Percentiles rank a stretch among this genome's conserved stretches.
Conservation (phyloP, 768 basidiomycete genomes). For the Trametes sanguinea region DNA sequence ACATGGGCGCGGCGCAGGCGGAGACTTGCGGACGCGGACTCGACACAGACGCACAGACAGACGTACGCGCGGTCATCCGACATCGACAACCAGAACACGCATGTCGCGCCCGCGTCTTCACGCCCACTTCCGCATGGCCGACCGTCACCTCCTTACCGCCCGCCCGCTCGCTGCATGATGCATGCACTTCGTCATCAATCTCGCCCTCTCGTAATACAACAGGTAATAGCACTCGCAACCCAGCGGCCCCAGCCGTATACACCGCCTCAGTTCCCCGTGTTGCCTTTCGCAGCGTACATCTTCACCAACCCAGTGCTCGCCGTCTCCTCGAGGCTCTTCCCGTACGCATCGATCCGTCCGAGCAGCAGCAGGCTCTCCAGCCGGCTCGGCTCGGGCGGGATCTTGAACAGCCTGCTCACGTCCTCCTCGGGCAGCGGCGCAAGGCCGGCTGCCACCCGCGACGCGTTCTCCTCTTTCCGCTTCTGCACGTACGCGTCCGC, state of each 20-base stretch:
- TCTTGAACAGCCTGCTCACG: slow-evolving; percentile 80
- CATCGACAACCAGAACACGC: background rate
- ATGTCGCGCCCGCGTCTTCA: slow-evolving; percentile 5
- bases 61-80: background rate
- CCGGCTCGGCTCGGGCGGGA: slow-evolving; percentile 85
- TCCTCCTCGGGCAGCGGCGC: slow-evolving; percentile 88
- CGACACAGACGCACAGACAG: background rate
- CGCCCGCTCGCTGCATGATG: slow-evolving; percentile 2
- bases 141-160: background rate
- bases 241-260: background rate
- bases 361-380: slow-evolving; percentile 84
- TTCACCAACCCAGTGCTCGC: slow-evolving; percentile 69
- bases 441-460: slow-evolving; percentile 78
- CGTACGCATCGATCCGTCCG: slow-evolving; percentile 86
- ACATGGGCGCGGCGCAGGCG: background rate
- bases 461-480: slow-evolving; percentile 85
- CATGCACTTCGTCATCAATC: slow-evolving; percentile 4
- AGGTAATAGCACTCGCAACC: slow-evolving; percentile 1
- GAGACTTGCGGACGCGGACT: background rate
- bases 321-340: slow-evolving; percentile 70
- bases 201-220: slow-evolving; percentile 6
- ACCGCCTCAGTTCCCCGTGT: slow-evolving; percentile 26
- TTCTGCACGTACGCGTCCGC: slow-evolving; percentile 82
- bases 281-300: slow-evolving; percentile 72
- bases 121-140: slow-evolving; percentile 11